Evolutionary conservation across 2,329 filamentous ascomycete species (phyloP), one percentile per base, ranked within the genome.

Genomic region (Pseudogymnoascus verrucosus): DNA sequence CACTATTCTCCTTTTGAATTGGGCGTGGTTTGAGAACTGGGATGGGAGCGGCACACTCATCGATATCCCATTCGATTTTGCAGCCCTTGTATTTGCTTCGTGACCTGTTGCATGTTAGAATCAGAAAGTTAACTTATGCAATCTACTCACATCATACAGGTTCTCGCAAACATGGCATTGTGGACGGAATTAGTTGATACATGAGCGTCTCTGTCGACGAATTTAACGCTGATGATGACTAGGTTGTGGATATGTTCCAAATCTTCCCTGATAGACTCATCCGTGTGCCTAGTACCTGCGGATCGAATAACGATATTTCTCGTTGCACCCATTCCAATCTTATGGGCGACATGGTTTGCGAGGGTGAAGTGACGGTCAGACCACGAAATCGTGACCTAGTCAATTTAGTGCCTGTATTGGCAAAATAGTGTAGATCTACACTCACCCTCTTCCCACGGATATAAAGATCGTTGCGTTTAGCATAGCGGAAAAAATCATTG

Each of bases 171-270:
- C 62, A 91, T 81, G 10, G 90, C 89, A 66, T 89, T 87, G 70
- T 88, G 82, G 8, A 96, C 82, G 0, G 90, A 91, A 73, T 93
- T 96, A 6, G 88, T 90, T 63, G 84, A 86, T 67, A 96, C 85
- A 73, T 84, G 84, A 64, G 83, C 88, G 73, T 86, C 83, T 3
- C 80, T 79, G 16, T 80, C 77, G 2, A 76, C 74, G 73, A 89
- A 88, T 6, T 76, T 75, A 51, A 95, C 76, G 47, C 82, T 82
- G 69, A 95, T 79, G 10, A 96, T 82, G 21, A 88, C 78, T 1
- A 96, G 80, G 66, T 90, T 90, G 77, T 93, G 87, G 65, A 96
- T 93, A 72, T 96, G 91, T 23, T 92, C 88, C 39, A 95, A 80
- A 69, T 96, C 89, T 4, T 87, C 81, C 10, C 88, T 85, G 67